A percentile compares a stretch with the other conserved stretches of the same genome.
phyloP scores from a whole-genome alignment of 2,329 filamentous ascomycete genomes.

The Neodidymelliopsis sp. region DNA sequence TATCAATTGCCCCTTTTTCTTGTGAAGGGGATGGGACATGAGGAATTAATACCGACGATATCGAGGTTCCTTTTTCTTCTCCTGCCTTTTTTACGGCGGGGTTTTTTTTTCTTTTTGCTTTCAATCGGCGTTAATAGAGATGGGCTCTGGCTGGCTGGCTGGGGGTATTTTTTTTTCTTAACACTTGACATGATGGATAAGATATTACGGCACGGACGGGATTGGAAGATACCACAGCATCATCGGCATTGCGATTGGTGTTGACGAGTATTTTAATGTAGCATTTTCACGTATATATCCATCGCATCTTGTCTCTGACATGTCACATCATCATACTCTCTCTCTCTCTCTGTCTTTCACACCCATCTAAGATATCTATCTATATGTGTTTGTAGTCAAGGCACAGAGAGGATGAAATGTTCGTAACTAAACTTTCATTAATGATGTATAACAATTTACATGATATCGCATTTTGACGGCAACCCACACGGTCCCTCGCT shows the following conservation, averaged over 20 bases:
- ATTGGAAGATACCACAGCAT: constrained; percentile 21
- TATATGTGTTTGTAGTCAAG: too few species aligned
- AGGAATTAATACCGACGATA: constrained; percentile 10
- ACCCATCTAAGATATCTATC: too few species aligned
- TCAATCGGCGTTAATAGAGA: too few species aligned
- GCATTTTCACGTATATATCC: constrained; percentile 13
- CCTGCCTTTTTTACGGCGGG: background rate
- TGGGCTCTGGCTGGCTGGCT: too few species aligned
- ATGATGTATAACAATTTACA: constrained; percentile 52
- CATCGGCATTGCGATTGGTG: constrained; percentile 20
- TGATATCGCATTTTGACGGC: constrained; percentile 75
- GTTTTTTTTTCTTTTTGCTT: too few species aligned
- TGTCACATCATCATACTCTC: too few species aligned
- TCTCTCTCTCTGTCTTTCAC: too few species aligned
- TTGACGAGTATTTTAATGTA: constrained; percentile 19
- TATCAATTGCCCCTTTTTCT: too few species aligned
- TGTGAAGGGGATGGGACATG: background rate
- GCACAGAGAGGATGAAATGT: too few species aligned
- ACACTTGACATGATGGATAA: constrained; percentile 3
- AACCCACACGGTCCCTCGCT: constrained; percentile 78
- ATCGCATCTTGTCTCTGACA: too few species aligned
- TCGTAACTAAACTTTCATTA: too few species aligned
- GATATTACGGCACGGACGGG: too few species aligned
- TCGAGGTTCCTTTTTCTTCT: background rate
- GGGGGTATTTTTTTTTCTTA: background rate